Evolutionary conservation across 2,329 filamentous ascomycete species (phyloP), one percentile per base, ranked within the genome.

Genomic region (Neonectria ditissima): DNA sequence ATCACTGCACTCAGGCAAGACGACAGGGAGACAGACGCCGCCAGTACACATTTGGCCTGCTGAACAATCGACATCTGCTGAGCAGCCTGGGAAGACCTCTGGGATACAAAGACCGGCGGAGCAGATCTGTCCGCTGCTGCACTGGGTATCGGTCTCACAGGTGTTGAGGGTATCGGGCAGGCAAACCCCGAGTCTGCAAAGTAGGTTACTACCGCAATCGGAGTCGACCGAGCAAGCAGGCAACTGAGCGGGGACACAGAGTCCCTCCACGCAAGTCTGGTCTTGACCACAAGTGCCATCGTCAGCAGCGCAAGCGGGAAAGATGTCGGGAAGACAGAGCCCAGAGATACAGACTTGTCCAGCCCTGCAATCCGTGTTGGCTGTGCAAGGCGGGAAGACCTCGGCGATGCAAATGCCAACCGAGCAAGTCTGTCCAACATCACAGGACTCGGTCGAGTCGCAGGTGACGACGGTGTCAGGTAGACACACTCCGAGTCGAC

Each of bases 121-220:
- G 14, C 63, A 65, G 3, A 37, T 51, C 26, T 65, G 54, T 2
- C 53, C 55, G 13, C 13, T 24, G 30, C 22, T 30, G n/a, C 63
- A 65, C 14, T 52, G 44, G 10, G 43, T 11, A 11, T 32, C 20
- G 11, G 30, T 51, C 9, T 55, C 28, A 30, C 62, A 64, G 20
- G 22, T 37, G 5, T 18, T 41, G n/a, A 64, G 34, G 3, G 37
- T n/a, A 11, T 28, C 20, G 1, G 63, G 63, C 1, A 62, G 18
- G 51, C 58, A 62, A 7, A 63, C 43, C 11, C 53, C 63, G 9
- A 62, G 53, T 28, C 59, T 45, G 30, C 59, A 62, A 14, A 62
- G 47, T n/a, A 43, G 28, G 16, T 37, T 54, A 54, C 24, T 47
- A 30, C 59, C 59, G 24, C 59, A 62, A 24, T 62, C 55, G n/a